A percentile compares a stretch with the other conserved stretches of the same genome.
phyloP scores from a whole-genome alignment of 192 early-diverging fungal genomes.

The Coemansia sp. region DNA sequence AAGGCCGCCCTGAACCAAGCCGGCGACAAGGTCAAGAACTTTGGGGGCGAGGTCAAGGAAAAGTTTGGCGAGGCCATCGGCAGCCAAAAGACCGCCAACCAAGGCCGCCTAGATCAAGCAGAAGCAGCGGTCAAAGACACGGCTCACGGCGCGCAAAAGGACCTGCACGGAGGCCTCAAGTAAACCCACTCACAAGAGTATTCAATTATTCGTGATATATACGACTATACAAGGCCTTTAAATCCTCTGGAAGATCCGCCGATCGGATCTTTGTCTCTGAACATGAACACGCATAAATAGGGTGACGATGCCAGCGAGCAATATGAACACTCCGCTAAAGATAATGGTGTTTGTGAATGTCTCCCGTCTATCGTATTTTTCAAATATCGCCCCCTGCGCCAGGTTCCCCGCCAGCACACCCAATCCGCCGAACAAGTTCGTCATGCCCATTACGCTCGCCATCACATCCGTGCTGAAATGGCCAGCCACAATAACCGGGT shows the following conservation, averaged over 20 bases:
- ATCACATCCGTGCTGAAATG: slow-evolving; percentile 28
- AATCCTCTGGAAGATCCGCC: slow-evolving; percentile 18
- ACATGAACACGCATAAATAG: slow-evolving; percentile 20
- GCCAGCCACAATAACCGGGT: slow-evolving; percentile 37
- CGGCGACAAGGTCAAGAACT: slow-evolving; percentile 7
- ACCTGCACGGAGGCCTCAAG: neutral
- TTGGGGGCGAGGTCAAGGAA: slow-evolving; percentile 16
- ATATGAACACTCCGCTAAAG: slow-evolving; percentile 42
- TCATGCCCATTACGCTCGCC: slow-evolving; percentile 47
- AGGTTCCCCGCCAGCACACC: slow-evolving; percentile 40
- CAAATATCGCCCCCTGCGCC: slow-evolving; percentile 42
- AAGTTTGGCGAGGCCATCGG: slow-evolving; percentile 22
- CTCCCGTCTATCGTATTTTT: slow-evolving; percentile 40
- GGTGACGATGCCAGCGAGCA: slow-evolving; percentile 26
- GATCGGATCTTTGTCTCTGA: neutral
- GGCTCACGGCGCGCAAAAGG: neutral
- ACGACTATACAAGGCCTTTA: too few species aligned
- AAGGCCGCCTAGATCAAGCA: slow-evolving; percentile 17
- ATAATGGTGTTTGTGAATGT: slow-evolving; percentile 45
- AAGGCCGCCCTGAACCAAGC: neutral
- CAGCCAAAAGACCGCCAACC: slow-evolving; percentile 10
- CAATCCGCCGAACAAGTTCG: slow-evolving; percentile 38
- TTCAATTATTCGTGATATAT: too few species aligned
- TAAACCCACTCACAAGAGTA: neutral
- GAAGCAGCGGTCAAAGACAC: slow-evolving; percentile 10